Percentiles rank a stretch among this genome's conserved stretches.
phyloP scores from a whole-genome alignment of 1,284 basidiomycete species.

The Grifola frondosa region DNA sequence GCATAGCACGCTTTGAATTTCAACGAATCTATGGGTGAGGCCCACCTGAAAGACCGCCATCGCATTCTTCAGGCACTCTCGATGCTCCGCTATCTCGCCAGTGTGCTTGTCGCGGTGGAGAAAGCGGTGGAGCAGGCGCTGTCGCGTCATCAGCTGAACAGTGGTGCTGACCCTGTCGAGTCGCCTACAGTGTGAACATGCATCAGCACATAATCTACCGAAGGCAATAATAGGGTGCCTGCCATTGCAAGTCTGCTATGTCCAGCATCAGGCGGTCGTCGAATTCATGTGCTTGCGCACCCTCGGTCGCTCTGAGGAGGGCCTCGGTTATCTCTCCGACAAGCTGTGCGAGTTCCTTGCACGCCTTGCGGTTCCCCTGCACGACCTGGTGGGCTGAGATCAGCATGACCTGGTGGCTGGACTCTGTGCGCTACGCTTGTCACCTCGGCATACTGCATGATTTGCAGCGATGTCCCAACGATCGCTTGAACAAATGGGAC shows the following conservation, averaged over 20 bases:
- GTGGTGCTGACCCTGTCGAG: neutral
- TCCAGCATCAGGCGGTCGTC: neutral
- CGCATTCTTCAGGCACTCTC: neutral
- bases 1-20: neutral
- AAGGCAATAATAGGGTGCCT: neutral
- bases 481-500: neutral
- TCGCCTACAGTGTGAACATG: neutral
- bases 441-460: slow-evolving; percentile 4
- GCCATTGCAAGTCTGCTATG: neutral
- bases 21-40: neutral
- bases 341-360: neutral
- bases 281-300: neutral
- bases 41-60: neutral
- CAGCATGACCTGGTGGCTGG: neutral
- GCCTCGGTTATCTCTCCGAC: neutral
- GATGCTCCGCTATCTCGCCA: neutral
- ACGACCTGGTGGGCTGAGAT: neutral
- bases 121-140: neutral
- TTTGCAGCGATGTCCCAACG: slow-evolving; percentile 1
- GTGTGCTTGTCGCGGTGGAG: neutral
- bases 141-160: neutral
- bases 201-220: too few relatives aligned
- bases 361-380: neutral
- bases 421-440: neutral
- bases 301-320: neutral